A percentile compares a stretch with the other conserved stretches of the same genome.
These are phyloP conservation scores for Phytophthora colocasiae DNA, from an alignment of 352 stramenopile genomes.

Conservation along the genomic window DNA sequence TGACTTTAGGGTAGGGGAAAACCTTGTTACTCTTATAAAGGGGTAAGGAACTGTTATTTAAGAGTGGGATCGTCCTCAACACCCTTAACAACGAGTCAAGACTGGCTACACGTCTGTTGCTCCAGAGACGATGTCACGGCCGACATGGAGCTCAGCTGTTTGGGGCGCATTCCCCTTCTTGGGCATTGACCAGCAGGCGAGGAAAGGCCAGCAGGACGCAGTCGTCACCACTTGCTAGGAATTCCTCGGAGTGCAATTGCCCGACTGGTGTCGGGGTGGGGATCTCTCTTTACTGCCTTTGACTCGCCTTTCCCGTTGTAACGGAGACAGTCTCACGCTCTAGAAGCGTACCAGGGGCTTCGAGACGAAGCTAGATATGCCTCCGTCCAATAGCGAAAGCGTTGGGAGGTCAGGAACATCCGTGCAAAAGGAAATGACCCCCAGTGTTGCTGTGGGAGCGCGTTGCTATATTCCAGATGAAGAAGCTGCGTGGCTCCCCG, in stretches of 20 bases:
- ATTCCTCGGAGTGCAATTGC: slow-evolving; percentile 18
- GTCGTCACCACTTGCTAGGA: slow-evolving; percentile 7
- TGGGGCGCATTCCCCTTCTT: slow-evolving; percentile 41
- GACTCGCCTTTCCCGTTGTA: slow-evolving; percentile 23
- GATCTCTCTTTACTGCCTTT: slow-evolving; percentile 9
- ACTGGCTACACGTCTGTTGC: slow-evolving; percentile 34
- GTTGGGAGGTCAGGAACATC: slow-evolving; percentile 1
- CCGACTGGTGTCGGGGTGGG: slow-evolving; percentile 5
- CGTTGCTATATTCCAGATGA: slow-evolving; percentile 82
- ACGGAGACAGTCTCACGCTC: slow-evolving; percentile 21
- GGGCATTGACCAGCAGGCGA: slow-evolving; percentile 32
- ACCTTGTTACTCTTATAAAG: slow-evolving; percentile 8
- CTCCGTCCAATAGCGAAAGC: slow-evolving; percentile 31
- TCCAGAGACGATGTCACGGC: slow-evolving; percentile 28
- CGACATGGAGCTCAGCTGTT: slow-evolving; percentile 44
- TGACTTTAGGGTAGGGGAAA: slow-evolving; percentile 38
- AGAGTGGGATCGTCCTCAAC: slow-evolving; percentile 2
- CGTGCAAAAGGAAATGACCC: slow-evolving; percentile 27
- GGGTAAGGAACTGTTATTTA: not conserved
- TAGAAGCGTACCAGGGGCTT: slow-evolving; percentile 7
- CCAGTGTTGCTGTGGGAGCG: slow-evolving; percentile 61
- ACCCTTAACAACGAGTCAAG: slow-evolving; percentile 14
- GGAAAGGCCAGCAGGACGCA: slow-evolving; percentile 24
- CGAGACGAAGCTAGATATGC: slow-evolving; percentile 11
- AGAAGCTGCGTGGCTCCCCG: slow-evolving; percentile 71